These are phyloP conservation scores for Inga laurina DNA, from an alignment of 306 rosid genomes.

Conservation along the genomic window DNA sequence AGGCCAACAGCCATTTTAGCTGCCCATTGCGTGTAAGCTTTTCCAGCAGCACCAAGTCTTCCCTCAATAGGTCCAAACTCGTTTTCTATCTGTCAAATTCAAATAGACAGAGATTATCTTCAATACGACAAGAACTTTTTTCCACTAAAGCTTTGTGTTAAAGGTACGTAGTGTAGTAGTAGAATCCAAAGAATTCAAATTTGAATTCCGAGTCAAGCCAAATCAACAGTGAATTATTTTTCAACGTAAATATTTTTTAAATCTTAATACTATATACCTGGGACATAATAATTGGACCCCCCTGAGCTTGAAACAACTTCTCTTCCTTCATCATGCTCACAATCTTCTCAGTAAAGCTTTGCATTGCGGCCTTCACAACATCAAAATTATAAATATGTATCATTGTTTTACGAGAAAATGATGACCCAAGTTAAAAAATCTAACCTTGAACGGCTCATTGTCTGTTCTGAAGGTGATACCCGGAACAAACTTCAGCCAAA, in stretches of 20 bases:
- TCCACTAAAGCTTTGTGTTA: not conserved
- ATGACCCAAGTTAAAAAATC: not conserved
- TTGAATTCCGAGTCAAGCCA: not conserved
- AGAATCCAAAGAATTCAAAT: not conserved
- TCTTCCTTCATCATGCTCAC: constrained; percentile 88
- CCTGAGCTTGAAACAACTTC: constrained; percentile 76
- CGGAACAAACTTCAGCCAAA: constrained; percentile 93
- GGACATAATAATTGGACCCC: constrained; percentile 92
- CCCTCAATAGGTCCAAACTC: constrained; percentile 91
- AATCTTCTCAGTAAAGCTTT: constrained; percentile 75
- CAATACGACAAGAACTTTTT: not conserved
- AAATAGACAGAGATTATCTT: not conserved
- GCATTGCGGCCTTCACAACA: constrained; percentile 77
- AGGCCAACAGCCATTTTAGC: constrained; percentile 91
- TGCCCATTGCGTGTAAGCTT: constrained; percentile 83
- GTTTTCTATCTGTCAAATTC: constrained; percentile 75
- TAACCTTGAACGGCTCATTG: constrained; percentile 88
- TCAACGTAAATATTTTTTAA: not conserved
- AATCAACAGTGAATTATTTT: not conserved
- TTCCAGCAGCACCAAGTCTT: constrained; percentile 89
- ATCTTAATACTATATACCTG: constrained; percentile 56
- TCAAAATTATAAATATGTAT: not conserved
- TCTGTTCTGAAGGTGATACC: constrained; percentile 92
- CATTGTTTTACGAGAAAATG: not conserved
- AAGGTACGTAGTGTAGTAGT: not conserved